Percentiles rank a stretch among this genome's conserved stretches.
These are phyloP conservation scores for Phytophthora palmivora DNA, from an alignment of 352 stramenopile species.

Conservation along the genomic window DNA sequence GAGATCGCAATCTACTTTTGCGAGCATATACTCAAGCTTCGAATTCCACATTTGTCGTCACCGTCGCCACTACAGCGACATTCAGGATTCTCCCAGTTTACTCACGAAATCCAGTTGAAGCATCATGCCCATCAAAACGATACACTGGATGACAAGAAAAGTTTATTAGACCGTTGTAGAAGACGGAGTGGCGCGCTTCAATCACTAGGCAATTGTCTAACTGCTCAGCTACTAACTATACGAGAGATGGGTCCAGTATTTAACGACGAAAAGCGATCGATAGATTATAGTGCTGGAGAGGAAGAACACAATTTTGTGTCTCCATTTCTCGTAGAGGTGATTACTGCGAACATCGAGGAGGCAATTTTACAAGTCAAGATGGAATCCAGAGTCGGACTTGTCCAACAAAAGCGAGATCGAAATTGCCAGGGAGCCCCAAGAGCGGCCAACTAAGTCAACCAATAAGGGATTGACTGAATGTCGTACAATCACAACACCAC, in stretches of 20 bases:
- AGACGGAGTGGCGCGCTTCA: constrained; percentile 27
- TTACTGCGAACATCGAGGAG: constrained; percentile 33
- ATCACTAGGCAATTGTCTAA: constrained; percentile 21
- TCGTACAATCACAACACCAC: neutral
- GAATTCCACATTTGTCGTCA: constrained; percentile 20
- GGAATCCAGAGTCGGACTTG: neutral
- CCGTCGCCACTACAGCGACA: constrained; percentile 29
- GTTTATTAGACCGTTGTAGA: constrained; percentile 31
- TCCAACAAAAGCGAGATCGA: neutral
- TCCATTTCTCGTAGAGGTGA: constrained; percentile 29
- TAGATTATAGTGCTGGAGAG: constrained; percentile 7
- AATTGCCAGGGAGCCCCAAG: neutral
- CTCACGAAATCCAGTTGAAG: constrained; percentile 48
- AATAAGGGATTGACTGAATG: constrained; percentile 7
- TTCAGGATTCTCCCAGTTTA: constrained; percentile 40
- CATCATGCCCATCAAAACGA: constrained; percentile 43
- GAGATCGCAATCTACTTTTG: constrained; percentile 47
- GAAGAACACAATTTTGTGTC: constrained; percentile 25
- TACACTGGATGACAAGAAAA: constrained; percentile 46
- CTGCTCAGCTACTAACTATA: constrained; percentile 18
- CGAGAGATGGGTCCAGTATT: constrained; percentile 27
- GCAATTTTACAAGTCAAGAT: constrained; percentile 14
- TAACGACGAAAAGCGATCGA: constrained; percentile 3
- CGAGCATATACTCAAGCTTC: constrained; percentile 38
- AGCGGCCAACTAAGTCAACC: neutral